Base-by-base conservation (phyloP, 371 early-diverging fungal genomes). In the Batkoa obscura region DNA sequence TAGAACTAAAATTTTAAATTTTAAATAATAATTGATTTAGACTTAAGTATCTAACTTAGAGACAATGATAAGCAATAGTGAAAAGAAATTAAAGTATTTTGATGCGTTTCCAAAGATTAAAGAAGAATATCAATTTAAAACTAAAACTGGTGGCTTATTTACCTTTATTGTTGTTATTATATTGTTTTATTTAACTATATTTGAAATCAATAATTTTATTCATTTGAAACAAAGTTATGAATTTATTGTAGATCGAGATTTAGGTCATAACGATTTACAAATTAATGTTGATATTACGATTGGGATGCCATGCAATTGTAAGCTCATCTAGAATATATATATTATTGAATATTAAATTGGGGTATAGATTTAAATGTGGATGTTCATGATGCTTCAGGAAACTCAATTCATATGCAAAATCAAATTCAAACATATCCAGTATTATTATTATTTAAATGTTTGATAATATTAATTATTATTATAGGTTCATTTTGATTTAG, bases 101-200 rank as follows among this genome's bases (percentile, higher is more conserved):
- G 91, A 93, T 68, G 91, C 86, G 8, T 93, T 93, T 60, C 84
- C 86, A 5, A 93, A 93, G 66, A 80, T 89, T 46, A 90, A 89
- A 56, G 68, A 70, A 42, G 82, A 81, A 55, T 81, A 84, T 60
- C 80, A 84, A 57, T 68, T 78, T 46, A 68, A 80, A 15, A 81
- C 86, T 34, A 73, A 80, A n/a, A 70, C 79, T 1, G 91, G 94
- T 47, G 90, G 92, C 30, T 35, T 88, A 23, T 62, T 88, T 49
- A 88, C 88, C 2, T 55, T 89, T 2, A 32, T 84, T 0, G 80
- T 91, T 15, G 62, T 78, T 3, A 56, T 77, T 23, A 66, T 78
- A 33, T 75, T 92, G 38, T 61, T 69, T 33, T 63, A 80, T 42
- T 68, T 90, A 41, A 73, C 81, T 13, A 35, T 73, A 39, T 69